These are phyloP conservation scores for Hylodesmum podocarpum DNA, from an alignment of 306 rosid genomes.

Conservation along the genomic window DNA sequence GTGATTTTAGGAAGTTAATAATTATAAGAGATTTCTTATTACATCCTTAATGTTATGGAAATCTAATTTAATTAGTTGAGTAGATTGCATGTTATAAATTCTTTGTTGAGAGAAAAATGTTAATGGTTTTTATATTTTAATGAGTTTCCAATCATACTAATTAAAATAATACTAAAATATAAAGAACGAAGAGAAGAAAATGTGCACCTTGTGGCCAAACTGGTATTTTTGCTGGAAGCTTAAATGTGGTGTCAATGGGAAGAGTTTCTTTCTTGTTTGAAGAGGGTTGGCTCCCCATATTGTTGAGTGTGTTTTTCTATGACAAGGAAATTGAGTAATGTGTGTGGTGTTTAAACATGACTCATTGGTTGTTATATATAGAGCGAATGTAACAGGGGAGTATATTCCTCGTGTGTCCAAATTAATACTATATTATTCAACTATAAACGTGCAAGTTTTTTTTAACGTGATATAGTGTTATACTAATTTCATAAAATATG, in stretches of 20 bases:
- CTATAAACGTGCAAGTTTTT: slow-evolving; percentile 8
- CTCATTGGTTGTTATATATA: slow-evolving; percentile 18
- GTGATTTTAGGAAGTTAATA: too few relatives aligned
- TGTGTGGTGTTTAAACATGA: neutral
- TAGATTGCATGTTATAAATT: too few relatives aligned
- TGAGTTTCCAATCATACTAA: too few relatives aligned
- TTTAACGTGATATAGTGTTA: neutral
- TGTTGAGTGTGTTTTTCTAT: neutral
- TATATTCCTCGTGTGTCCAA: slow-evolving; percentile 11
- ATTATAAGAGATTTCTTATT: too few relatives aligned
- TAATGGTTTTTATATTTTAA: too few relatives aligned
- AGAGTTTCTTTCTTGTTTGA: slow-evolving; percentile 5
- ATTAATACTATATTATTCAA: neutral
- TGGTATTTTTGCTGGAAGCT: slow-evolving; percentile 38
- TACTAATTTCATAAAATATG: neutral
- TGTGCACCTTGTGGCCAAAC: slow-evolving; percentile 38
- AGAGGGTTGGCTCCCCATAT: slow-evolving; percentile 33
- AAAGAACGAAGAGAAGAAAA: neutral
- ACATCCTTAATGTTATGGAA: too few relatives aligned
- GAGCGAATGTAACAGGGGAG: slow-evolving; percentile 8
- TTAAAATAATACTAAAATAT: neutral
- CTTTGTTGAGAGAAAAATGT: too few relatives aligned
- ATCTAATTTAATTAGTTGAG: too few relatives aligned
- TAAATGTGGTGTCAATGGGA: slow-evolving; percentile 28
- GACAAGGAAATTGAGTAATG: neutral